Conservation (phyloP, 305 asterid species). For the Salvia sclarea region DNA sequence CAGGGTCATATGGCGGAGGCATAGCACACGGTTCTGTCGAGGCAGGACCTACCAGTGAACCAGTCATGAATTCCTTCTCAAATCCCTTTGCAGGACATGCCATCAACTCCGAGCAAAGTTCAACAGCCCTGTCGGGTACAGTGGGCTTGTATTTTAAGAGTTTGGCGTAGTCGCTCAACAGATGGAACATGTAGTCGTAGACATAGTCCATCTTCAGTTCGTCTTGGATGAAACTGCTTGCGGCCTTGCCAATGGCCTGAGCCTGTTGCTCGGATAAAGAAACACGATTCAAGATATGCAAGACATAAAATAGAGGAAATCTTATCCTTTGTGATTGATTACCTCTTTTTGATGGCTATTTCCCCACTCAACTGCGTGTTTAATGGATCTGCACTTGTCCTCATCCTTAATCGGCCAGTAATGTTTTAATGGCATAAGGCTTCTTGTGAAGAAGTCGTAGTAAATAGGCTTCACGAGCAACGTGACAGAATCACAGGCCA, state of each 20-base stretch:
- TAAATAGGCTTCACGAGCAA: conserved; percentile 68
- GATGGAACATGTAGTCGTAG: conserved; percentile 93
- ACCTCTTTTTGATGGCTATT: conserved; percentile 73
- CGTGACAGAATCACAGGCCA: conserved; percentile 79
- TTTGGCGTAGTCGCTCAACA: conserved; percentile 69
- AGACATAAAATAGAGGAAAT: not conserved
- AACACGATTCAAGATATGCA: not conserved
- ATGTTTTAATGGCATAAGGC: conserved; percentile 77
- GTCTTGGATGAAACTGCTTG: conserved; percentile 57
- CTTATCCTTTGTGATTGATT: not conserved
- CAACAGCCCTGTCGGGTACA: conserved; percentile 62
- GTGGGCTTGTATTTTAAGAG: conserved; percentile 75
- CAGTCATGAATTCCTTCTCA: conserved; percentile 66
- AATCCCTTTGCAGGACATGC: conserved; percentile 65
- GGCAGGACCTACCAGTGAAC: conserved; percentile 58
- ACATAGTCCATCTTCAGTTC: conserved; percentile 75
- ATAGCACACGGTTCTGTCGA: conserved; percentile 51
- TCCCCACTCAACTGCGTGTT: conserved; percentile 91
- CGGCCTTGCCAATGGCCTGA: conserved; percentile 70
- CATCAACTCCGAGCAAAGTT: conserved; percentile 75
- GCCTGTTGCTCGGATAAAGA: conserved; percentile 49
- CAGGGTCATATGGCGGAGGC: conserved; percentile 74
- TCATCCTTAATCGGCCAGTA: conserved; percentile 86
- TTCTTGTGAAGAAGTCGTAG: conserved; percentile 80
- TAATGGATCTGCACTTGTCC: conserved; percentile 83